Base-by-base conservation (phyloP, 2,329 filamentous ascomycete genomes). In the Ustulina deusta region DNA sequence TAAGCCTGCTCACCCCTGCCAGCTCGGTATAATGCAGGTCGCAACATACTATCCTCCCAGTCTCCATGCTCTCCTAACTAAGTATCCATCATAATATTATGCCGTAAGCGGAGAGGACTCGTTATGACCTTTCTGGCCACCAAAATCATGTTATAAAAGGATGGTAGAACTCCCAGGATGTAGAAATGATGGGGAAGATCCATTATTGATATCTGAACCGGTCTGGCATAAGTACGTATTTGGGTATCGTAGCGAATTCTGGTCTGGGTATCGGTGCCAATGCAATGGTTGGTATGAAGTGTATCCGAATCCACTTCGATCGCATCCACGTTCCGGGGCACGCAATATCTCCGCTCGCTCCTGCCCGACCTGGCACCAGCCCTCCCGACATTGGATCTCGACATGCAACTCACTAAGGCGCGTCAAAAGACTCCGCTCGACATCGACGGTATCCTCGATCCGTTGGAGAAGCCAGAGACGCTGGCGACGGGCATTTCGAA, bases 371-470 rank as follows among this genome's bases (percentile, higher is more conserved):
- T 44, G 55, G 38, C 51, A 54, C 38, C 61, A 65, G 2, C 80
- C 76, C 59, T 83, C 81, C 2, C 81, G 79, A 44, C 80, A 82
- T 70, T 83, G 81, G 15, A 85, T 81, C 74, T 88, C 85, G 17
- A 83, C 75, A 38, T 82, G 79, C 15, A 89, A 71, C 65, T 88
- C 85, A 13, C 81, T 77, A n/a, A 89, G 77, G 2, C 85, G 78
- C 17, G 78, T 65, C 44, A 84, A 74, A 6, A 87, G 81, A 17
- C 77, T 71, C 61, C 78, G 81, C 71, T 88, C 83, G 71, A 87
- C 83, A 60, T 81, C 78, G 2, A 81, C 81, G 0, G 79, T 81
- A 49, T 83, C 79, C n/a, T 77, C 73, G 36, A 88, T 80, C 65
- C 81, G 81, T 58, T 76, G 77, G 54, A 76, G 81, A 11, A 87